Conservation (phyloP, 257 asterid genomes). For the Solanum bulbocastanum region DNA sequence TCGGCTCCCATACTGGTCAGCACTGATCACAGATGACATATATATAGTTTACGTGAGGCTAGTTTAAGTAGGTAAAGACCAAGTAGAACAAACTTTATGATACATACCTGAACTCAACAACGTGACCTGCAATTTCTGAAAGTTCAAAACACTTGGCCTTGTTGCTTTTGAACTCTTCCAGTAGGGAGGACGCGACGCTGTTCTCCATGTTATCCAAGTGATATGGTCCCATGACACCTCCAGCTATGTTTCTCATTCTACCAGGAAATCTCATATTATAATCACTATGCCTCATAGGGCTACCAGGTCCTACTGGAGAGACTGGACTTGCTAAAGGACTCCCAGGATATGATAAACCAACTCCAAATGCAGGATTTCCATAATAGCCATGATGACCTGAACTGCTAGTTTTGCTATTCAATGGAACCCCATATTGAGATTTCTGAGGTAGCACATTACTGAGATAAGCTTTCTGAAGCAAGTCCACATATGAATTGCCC, state of each 20-base stretch:
- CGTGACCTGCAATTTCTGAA: slow-evolving; percentile 81
- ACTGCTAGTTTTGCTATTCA: slow-evolving; percentile 34
- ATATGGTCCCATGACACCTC: slow-evolving; percentile 73
- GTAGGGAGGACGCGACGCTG: slow-evolving; percentile 52
- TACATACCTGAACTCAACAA: slow-evolving; percentile 82
- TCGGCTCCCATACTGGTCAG: slow-evolving; percentile 97
- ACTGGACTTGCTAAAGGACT: slow-evolving; percentile 64
- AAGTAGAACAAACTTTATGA: not conserved
- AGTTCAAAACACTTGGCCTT: slow-evolving; percentile 86
- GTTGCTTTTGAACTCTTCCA: slow-evolving; percentile 95
- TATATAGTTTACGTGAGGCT: not conserved
- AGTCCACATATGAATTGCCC: slow-evolving; percentile 64
- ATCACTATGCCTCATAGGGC: slow-evolving; percentile 80
- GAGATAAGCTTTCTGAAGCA: slow-evolving; percentile 77
- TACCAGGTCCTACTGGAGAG: slow-evolving; percentile 66
- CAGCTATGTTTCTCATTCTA: slow-evolving; percentile 66
- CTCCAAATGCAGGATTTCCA: slow-evolving; percentile 53
- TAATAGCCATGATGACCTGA: slow-evolving; percentile 74
- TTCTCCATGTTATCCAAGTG: slow-evolving; percentile 68
- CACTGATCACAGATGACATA: slow-evolving; percentile 25
- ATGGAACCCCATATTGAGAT: slow-evolving; percentile 55
- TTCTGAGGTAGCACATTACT: slow-evolving; percentile 64
- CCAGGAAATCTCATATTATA: slow-evolving; percentile 50
- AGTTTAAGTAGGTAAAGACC: not conserved
- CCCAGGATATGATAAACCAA: slow-evolving; percentile 79